Evolutionary conservation across 2,329 filamentous ascomycete species (phyloP), one percentile per base, ranked within the genome.

Genomic region (Samsoniella hepiali): DNA sequence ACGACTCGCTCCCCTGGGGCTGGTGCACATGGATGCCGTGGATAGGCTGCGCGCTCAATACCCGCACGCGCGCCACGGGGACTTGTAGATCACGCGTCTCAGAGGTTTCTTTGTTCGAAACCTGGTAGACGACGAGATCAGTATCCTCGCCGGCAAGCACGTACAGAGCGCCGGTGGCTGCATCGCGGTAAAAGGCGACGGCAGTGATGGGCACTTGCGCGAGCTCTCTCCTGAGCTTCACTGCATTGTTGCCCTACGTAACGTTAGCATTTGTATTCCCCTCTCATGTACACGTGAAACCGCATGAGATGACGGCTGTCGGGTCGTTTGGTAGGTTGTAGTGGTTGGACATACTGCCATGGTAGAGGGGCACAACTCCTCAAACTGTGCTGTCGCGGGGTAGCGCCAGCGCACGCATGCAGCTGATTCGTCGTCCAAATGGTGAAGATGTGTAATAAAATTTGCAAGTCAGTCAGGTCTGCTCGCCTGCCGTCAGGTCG

Each of bases 11-110:
- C 9, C 15, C 53, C 29, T 40, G 32, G 9, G 58, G 47, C 34
- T 61, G 64, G 68, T 73, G 58, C 70, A 86, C 75, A n/a, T 79
- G 75, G 61, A 94, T 86, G 3, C 91, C 91, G 73, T 95, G 91
- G 58, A 95, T 85, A 3, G 86, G 79, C 72, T 94, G 90, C n/a
- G 81, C 81, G 17, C 75, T 70, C 70, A 95, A 93, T 36, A 92
- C 75, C 31, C 74, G 74, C 57, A 83, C 70, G 56, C 77, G 76
- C 57, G 75, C 78, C 40, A 80, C 67, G 10, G 45, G 40, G 3
- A 3, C n/a, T 1, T 36, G 47, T 29, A 34, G 8, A 1, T 38
- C 31, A 5, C 22, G 29, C 49, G 2, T 29, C 36, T 15, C 29
- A 2, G 3, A 10, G 13, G 5, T 6, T 80, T 72, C 29, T 65